Evolutionary conservation across 352 stramenopile genomes (phyloP).

Genomic region (Pythium rhizo-oryzae): DNA sequence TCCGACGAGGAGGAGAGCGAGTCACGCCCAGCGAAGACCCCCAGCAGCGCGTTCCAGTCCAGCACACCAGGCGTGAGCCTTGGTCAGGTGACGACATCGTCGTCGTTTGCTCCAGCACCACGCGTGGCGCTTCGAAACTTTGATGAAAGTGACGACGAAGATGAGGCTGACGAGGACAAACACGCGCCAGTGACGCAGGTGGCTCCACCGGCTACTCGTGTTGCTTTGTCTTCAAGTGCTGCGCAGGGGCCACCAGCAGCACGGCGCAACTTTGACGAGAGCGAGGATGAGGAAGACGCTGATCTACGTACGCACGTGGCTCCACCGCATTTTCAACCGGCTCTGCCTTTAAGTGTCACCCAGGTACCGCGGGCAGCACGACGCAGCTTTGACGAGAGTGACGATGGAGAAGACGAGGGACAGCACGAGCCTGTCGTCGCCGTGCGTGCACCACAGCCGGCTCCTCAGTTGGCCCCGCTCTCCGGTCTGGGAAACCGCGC

Average conservation of each 20-base stretch:
- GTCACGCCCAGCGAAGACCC: neutral
- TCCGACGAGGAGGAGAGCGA: neutral
- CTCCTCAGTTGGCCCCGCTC: constrained; percentile 9
- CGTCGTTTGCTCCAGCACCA: neutral
- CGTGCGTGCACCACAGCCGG: neutral
- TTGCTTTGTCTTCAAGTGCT: too few species aligned
- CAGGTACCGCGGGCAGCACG: neutral
- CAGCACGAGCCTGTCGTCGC: too few species aligned
- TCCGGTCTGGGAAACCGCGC: constrained; percentile 1
- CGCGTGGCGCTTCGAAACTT: constrained; percentile 14
- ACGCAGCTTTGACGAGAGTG: constrained; percentile 19
- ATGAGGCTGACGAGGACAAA: too few species aligned
- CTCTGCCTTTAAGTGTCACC: too few species aligned
- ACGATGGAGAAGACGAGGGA: too few species aligned
- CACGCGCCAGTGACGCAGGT: too few species aligned
- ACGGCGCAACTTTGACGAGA: constrained; percentile 17
- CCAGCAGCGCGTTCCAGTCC: neutral
- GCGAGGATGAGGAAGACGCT: too few species aligned
- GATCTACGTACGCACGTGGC: too few species aligned
- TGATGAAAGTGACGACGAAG: constrained; percentile 1
- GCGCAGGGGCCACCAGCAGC: neutral
- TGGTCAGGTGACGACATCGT: neutral
- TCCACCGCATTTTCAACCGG: too few species aligned
- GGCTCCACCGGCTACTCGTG: too few species aligned
- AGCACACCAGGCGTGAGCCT: neutral